Conservation (phyloP, 495 filamentous ascomycete genomes). For the Aspergillus nidulans region DNA sequence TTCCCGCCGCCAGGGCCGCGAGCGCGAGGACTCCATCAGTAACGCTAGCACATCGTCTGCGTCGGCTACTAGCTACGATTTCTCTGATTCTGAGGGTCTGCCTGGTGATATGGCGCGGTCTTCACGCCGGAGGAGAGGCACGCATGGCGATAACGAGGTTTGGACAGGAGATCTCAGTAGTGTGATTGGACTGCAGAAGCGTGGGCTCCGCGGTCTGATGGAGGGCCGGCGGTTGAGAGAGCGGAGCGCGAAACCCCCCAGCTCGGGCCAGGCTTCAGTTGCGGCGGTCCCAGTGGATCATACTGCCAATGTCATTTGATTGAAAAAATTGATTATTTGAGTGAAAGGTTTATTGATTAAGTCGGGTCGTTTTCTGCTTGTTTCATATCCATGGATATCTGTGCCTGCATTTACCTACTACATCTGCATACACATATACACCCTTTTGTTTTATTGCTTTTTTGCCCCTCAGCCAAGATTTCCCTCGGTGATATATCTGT, state of each 20-base stretch:
- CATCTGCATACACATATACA: background rate
- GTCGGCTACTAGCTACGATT: conserved; percentile 38
- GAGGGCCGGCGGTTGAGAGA: conserved; percentile 87
- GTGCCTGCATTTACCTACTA: background rate
- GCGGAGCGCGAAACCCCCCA: conserved; percentile 42
- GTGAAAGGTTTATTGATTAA: no score
- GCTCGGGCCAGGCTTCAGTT: background rate
- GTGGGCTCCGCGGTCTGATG: conserved; percentile 89
- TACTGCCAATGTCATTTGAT: background rate
- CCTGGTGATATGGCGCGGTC: conserved; percentile 13
- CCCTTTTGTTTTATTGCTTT: background rate
- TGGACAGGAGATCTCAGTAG: conserved; percentile 84
- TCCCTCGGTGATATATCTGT: background rate
- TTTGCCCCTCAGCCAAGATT: background rate
- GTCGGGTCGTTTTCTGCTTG: no score
- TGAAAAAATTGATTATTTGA: background rate
- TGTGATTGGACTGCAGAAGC: conserved; percentile 94
- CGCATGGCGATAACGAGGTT: conserved; percentile 50
- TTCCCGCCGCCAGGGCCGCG: conserved; percentile 25
- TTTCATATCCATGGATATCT: no score
- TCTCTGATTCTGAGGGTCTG: conserved; percentile 38
- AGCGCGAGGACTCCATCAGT: conserved; percentile 42
- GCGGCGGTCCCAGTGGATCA: background rate
- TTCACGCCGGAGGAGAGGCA: conserved; percentile 29
- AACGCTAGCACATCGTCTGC: conserved; percentile 40